Percentiles rank a stretch among this genome's conserved stretches.
phyloP scores from a whole-genome alignment of 352 stramenopile genomes.

The Elongisporangium anandrum region DNA sequence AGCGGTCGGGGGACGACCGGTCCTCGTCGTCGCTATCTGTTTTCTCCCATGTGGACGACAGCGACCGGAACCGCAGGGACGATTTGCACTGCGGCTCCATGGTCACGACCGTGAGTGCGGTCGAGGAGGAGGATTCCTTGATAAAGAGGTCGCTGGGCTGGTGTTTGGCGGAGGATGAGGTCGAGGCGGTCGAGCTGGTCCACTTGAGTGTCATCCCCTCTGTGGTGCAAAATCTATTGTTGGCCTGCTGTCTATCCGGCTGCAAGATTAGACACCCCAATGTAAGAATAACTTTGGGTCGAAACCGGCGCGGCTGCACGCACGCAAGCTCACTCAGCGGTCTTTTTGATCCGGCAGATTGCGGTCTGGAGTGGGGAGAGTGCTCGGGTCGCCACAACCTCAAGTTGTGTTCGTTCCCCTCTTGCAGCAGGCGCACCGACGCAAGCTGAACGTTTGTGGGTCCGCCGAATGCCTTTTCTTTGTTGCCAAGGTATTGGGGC shows the following conservation, averaged over 20 bases:
- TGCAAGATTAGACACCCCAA: not conserved
- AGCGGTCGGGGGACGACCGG: conserved; percentile 31
- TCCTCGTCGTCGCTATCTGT: conserved; percentile 35
- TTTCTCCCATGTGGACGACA: conserved; percentile 66
- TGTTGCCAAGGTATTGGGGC: not conserved
- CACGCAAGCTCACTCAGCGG: not conserved
- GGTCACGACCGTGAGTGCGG: conserved; percentile 12
- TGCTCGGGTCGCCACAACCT: not conserved
- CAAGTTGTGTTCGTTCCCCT: not conserved
- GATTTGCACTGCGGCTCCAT: conserved; percentile 12
- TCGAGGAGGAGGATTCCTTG: conserved; percentile 8
- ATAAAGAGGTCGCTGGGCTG: conserved; percentile 20
- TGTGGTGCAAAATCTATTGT: not conserved
- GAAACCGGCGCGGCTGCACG: not conserved
- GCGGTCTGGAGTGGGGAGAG: not conserved
- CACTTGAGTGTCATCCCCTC: not conserved
- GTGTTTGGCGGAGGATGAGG: conserved; percentile 8
- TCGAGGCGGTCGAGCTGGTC: not conserved
- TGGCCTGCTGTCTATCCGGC: not conserved
- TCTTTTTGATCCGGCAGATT: not conserved
- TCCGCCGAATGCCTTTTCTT: not conserved
- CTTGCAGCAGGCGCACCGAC: not conserved
- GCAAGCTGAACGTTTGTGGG: not conserved
- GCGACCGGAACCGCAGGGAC: conserved; percentile 37
- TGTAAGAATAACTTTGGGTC: not conserved